Evolutionary conservation across 169 alveolate genomes (phyloP), one percentile per base, ranked within the genome.

Genomic region (Plasmodium vinckei): DNA sequence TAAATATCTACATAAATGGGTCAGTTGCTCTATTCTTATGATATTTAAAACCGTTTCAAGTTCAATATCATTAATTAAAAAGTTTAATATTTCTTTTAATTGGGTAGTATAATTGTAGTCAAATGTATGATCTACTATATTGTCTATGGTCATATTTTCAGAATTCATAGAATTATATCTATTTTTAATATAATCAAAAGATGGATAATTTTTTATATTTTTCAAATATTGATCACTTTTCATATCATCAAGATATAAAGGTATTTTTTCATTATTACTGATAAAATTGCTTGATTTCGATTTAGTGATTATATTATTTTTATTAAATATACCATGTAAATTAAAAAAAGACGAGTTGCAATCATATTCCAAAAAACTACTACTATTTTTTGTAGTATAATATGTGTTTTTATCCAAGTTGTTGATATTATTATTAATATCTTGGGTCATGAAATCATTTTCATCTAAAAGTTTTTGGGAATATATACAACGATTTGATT

Each of bases 11-110:
- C 91, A 72, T 25, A 92, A 61, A 47, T 92, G 56, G 9, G 93
- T 69, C 49, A 92, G 69, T 60, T 92, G 95, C 59, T 92, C 95
- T 49, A 92, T 75, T 47, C 93, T 87, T 69, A 92, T 79, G 65
- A 88, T 59, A 21, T 90, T 77, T 84, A 73, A 68, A 60, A 92
- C 93, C 15, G 87, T 70, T 17, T 42, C 67, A 39, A 88, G 88
- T 21, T 87, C 91, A 7, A 75, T 71, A 15, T 88, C 95, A 61
- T 73, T 69, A 56, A 87, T 51, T 72, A 88, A 17, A 64, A 92
- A 92, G 39, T 73, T 79, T 33, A 88, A 54, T 42, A 86, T 86
- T 60, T 86, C 91, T 44, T 70, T 86, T 59, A 86, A 71, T 65
- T 86, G 86, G 21, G 53, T 3, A 13, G 71, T 12, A 61, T 86